A percentile compares a stretch with the other conserved stretches of the same genome.
Conservation (phyloP, 768 basidiomycete genomes). For the Omphalotus guepiniiformis region DNA sequence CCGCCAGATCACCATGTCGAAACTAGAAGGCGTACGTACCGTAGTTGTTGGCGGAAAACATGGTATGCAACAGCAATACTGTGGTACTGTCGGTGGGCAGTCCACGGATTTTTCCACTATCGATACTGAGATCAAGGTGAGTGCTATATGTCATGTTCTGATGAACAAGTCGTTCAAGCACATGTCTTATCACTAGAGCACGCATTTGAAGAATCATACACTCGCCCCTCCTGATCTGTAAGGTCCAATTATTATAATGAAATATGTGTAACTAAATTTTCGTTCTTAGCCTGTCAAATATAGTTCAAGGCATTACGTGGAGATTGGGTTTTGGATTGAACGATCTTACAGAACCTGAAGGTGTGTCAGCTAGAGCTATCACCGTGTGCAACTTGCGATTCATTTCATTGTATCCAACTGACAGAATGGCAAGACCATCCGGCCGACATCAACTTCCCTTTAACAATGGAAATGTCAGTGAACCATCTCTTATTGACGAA, state of each 20-base stretch:
- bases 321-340: conserved; percentile 55
- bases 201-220: conserved; percentile 49
- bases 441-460: conserved; percentile 47
- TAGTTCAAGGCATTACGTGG: conserved; percentile 60
- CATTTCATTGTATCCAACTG: background rate
- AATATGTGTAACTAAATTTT: conserved; percentile 5
- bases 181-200: conserved; percentile 39
- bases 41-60: conserved; percentile 51
- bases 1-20: conserved; percentile 58
- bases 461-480: conserved; percentile 46
- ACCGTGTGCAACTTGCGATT: background rate
- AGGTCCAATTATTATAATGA: background rate
- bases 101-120: conserved; percentile 53
- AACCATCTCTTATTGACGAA: background rate
- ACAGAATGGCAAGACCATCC: conserved; percentile 58
- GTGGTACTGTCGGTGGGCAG: conserved; percentile 61
- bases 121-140: conserved; percentile 55
- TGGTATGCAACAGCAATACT: conserved; percentile 48
- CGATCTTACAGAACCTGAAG: conserved; percentile 52
- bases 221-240: conserved; percentile 61
- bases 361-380: conserved; percentile 24
- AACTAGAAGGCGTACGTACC: conserved; percentile 51
- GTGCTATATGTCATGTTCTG: background rate
- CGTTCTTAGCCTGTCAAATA: conserved; percentile 41
- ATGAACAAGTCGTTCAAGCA: conserved; percentile 29